Base-by-base conservation (phyloP, 2,329 filamentous ascomycete species). In the Dactylellina parvicollis region DNA sequence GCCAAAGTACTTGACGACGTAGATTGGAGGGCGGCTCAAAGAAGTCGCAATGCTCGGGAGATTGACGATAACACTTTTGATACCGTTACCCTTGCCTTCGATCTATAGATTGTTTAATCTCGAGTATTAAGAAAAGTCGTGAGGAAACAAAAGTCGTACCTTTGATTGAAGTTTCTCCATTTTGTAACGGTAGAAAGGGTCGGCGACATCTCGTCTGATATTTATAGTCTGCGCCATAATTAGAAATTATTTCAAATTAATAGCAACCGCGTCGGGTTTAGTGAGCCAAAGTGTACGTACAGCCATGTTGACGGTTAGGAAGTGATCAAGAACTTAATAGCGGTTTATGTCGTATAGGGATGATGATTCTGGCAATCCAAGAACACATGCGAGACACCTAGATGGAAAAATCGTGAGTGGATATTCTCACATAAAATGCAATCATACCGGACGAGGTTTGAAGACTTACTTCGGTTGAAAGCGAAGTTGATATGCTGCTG, bases 171-270 rank as follows among this genome's bases (percentile, higher is more conserved):
- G 86, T 79, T 89, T 90, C 85, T 98, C 95, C 95, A 99, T 99
- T 89, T 99, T 99, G 89, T 99, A 99, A 83, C 95, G 95, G 86
- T 99, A 99, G 89, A 97, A 99, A 84, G 90, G 90, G 85, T 99
- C 95, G 86, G 90, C 90, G 85, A 96, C 90, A 90, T 98, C 94
- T 84, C 92, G 92, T 83, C 93, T 93, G 84, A 98, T 93, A 85
- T 99, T 99, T 88, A 99, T 86, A 85, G 92, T 93, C 69, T 73
- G 36, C 9, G 8, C 12, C 9, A 20, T 34, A 12, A 28, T 10
- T 18, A 7, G 32, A 7, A 16, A 16, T 59, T 20, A 59, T 30
- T 36, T 7, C 16, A 47, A 24, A n/a, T 44, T 12, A 14, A 20
- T 2, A 16, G 26, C 20, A 26, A 44, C 34, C 4, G 22, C n/a